Conservation (phyloP, 1,284 basidiomycete genomes). For the Exobasidium cylindrosporum region DNA sequence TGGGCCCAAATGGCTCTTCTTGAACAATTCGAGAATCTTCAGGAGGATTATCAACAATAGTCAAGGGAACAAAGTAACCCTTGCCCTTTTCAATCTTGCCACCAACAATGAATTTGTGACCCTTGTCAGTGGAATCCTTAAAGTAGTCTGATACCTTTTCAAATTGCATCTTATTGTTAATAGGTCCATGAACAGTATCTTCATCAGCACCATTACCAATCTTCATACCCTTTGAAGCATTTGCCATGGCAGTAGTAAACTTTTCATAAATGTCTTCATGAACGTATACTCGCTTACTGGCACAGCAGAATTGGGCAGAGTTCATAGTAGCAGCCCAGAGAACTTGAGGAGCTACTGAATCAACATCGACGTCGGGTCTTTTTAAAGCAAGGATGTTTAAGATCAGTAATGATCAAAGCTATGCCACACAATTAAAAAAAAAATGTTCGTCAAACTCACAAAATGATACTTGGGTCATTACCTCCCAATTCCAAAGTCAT, state of each 20-base stretch:
- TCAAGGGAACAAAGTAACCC: conserved; percentile 30
- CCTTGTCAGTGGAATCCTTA: conserved; percentile 24
- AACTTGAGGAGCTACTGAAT: conserved; percentile 17
- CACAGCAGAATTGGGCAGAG: conserved; percentile 29
- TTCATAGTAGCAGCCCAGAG: conserved; percentile 25
- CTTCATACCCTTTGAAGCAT: conserved; percentile 20
- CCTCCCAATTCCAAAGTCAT: conserved; percentile 38
- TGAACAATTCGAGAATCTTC: conserved; percentile 26
- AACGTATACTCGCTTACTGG: conserved; percentile 31
- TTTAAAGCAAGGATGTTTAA: too few species aligned
- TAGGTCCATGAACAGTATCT: conserved; percentile 25
- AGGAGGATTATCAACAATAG: conserved; percentile 31
- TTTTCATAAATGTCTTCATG: conserved; percentile 38
- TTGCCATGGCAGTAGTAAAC: conserved; percentile 20
- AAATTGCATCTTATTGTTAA: conserved; percentile 38
- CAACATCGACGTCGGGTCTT: conserved; percentile 21
- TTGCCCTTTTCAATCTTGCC: conserved; percentile 12
- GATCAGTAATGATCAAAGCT: too few species aligned
- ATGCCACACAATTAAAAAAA: too few species aligned
- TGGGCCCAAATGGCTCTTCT: conserved; percentile 37
- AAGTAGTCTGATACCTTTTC: conserved; percentile 35
- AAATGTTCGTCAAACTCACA: conserved; percentile 10
- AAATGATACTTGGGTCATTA: conserved; percentile 27
- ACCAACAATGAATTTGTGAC: conserved; percentile 25
- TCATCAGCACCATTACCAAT: conserved; percentile 26